Base-by-base conservation (phyloP, 208 protist species). In the Porcisia deanei region DNA sequence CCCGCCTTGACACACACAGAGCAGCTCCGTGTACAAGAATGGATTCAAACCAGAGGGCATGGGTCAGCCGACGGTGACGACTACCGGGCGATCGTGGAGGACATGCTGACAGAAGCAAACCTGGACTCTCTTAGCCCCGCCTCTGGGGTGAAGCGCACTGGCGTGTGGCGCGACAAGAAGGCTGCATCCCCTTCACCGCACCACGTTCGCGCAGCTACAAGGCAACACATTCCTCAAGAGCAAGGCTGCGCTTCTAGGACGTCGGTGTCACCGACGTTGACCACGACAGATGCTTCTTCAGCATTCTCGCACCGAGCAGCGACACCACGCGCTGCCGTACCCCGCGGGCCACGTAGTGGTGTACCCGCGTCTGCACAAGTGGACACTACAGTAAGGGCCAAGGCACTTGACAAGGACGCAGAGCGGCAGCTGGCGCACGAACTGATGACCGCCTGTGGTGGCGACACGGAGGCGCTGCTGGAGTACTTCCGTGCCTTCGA, bases 401-500 rank as follows among this genome's bases (percentile, higher is more conserved):
- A 52, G 66, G 54, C 1, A 37, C 8, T 39, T 37, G 71, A 65
- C 57, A 6, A 47, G 41, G 57, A 37, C n/a, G 45, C 58, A 12
- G 43, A 73, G 37, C 69, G 54, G 54, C 69, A 20, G 69, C 53
- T 92, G 39, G 65, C 75, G 14, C 73, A 76, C 18, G 83, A 79
- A 39, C 68, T 90, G 55, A n/a, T 83, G 43, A 45, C 57, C 10
- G 76, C 53, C 30, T 86, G 77, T 73, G 77, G 71, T n/a, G 81
- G 83, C 22, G 78, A 88, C 77, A 77, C 70, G 20, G 80, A 83
- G 7, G 79, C 68, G 20, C 60, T 91, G 47, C 70, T 76, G 9
- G 69, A 83, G 20, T 79, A 76, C 30, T 83, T 89, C 55, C 76
- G 80, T 34, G 75, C 77, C 43, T 77, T 84, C 59, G 88, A 92